Evolutionary conservation across 2,329 filamentous ascomycete genomes (phyloP), one percentile per base, ranked within the genome.

Genomic region (Verticillium albo-atrum): DNA sequence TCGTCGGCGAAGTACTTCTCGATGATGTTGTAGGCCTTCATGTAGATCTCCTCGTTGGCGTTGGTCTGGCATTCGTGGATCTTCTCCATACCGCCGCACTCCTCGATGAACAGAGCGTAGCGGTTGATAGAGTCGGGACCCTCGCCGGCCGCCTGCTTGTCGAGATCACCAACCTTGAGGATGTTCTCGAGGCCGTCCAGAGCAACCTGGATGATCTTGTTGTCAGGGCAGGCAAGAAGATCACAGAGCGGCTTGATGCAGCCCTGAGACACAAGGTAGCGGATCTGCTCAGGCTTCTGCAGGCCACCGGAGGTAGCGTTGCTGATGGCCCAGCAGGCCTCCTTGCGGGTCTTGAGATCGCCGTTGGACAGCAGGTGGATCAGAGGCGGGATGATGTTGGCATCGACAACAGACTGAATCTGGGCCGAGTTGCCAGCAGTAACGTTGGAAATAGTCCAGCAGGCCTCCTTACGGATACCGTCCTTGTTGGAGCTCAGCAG

Each of bases 21-120:
- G 67, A 99, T 99, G 78, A 99, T 99, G 85, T 96, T 98, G 85
- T 98, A 99, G 0, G 95, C 95, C 87, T 99, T 99, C 94, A 99
- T 98, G 84, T 99, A 99, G 69, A 99, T 99, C 79, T 99, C 95
- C 80, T 99, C 95, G 79, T 99, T 99, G 81, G 94, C 94, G 71
- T 99, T 99, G 82, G 96, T 97, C 83, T 99, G 95, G 86, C 95
- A 98, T 69, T 98, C 94, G 79, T 99, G 95, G 68, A 99, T 98
- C 89, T 98, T 98, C 82, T 98, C 95, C 95, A 99, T 99, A 66
- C 95, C 95, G 71, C 92, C 92, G 67, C 93, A 96, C 78, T 99
- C 95, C 79, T 99, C 95, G 67, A 99, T 99, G 79, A 96, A 98
- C 64, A 99, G 85, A 54, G 95, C 95, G 71, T 96, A 99, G 66